Conservation (phyloP, 306 rosid species). For the Cucumis cinereus region DNA sequence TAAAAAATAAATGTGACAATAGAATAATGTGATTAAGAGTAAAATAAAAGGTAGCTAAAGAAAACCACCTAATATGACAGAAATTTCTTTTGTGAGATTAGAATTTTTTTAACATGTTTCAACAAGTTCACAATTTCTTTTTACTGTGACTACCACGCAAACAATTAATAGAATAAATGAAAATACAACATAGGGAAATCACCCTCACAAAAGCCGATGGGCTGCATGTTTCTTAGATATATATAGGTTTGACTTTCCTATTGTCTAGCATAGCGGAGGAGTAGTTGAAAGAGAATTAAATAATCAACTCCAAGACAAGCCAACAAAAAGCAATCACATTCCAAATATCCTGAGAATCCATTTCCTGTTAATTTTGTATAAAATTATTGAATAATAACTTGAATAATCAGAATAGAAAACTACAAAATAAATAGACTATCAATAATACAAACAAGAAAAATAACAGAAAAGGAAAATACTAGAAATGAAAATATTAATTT, state of each 20-base stretch:
- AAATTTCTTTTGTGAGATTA: neutral
- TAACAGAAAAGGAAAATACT: no score
- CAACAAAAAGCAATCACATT: neutral
- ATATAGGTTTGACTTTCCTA: neutral
- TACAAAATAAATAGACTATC: no score
- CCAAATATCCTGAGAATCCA: neutral
- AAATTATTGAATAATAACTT: no score
- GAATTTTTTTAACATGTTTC: neutral
- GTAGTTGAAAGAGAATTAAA: neutral
- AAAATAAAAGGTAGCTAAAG: neutral
- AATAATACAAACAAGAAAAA: no score
- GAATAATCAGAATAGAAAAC: no score
- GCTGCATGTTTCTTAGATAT: neutral
- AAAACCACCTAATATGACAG: neutral
- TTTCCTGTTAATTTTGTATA: neutral
- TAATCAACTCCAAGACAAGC: neutral
- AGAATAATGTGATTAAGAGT: slow-evolving; percentile 17
- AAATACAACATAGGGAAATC: neutral
- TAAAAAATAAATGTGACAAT: slow-evolving; percentile 33
- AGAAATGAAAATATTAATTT: no score
- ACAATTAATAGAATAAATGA: neutral
- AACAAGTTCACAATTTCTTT: neutral
- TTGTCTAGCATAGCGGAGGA: neutral
- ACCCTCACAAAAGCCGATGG: neutral
- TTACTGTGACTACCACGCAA: neutral